Evolutionary conservation across 768 basidiomycete species (phyloP).

Genomic region (Termitomyces sp.): DNA sequence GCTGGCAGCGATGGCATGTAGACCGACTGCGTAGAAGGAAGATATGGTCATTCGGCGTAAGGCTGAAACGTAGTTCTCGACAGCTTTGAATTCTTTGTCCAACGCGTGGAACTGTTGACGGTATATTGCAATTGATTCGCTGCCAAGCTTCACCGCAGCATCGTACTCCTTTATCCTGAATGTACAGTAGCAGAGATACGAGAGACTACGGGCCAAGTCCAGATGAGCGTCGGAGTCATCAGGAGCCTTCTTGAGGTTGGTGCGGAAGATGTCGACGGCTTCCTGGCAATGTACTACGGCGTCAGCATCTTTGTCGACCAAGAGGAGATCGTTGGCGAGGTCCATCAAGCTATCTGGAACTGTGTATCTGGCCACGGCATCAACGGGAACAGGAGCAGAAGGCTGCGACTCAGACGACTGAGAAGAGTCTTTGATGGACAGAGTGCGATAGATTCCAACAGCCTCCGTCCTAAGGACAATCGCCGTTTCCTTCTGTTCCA

Average conservation of each 20-base stretch:
- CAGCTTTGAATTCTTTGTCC: neutral
- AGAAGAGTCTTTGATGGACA: neutral
- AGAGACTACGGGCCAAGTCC: conserved; percentile 1
- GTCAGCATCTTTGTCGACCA: conserved; percentile 3
- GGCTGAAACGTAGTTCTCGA: conserved; percentile 1
- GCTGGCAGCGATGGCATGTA: neutral
- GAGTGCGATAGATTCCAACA: conserved; percentile 9
- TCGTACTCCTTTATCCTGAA: conserved; percentile 5
- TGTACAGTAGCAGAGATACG: conserved; percentile 4
- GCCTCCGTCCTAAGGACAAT: conserved; percentile 9
- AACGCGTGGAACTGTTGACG: neutral
- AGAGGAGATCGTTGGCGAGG: conserved; percentile 2
- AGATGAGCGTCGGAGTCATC: neutral
- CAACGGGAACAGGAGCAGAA: neutral
- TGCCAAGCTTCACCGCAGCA: neutral
- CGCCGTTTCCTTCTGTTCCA: conserved; percentile 7
- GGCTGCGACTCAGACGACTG: neutral
- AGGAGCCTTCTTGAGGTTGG: neutral
- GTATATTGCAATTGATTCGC: conserved; percentile 1
- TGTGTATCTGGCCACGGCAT: neutral
- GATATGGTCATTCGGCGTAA: neutral
- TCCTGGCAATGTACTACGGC: conserved; percentile 7
- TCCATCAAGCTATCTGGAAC: conserved; percentile 7
- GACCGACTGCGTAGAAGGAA: neutral
- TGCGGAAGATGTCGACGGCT: conserved; percentile 10